Conservation (phyloP, 2,329 filamentous ascomycete genomes). For the Trichophyton benhamiae region DNA sequence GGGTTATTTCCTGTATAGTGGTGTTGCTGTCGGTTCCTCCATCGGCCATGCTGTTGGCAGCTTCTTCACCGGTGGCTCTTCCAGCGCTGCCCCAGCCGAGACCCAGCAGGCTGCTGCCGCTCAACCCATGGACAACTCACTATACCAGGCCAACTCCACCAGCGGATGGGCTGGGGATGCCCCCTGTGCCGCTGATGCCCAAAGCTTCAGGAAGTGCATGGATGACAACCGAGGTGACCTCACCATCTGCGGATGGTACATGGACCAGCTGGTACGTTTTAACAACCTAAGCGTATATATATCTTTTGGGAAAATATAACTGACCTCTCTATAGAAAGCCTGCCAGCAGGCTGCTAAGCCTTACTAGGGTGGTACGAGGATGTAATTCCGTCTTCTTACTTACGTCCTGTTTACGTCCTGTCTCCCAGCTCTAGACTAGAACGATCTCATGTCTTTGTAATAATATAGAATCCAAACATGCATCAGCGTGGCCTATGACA, state of each 20-base stretch:
- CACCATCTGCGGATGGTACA: constrained; percentile 94
- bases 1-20: constrained; percentile 43
- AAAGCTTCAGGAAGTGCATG: constrained; percentile 88
- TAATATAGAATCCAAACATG: not conserved
- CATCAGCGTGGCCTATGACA: not conserved
- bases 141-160: constrained; percentile 39
- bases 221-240: constrained; percentile 89
- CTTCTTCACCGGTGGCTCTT: constrained; percentile 66
- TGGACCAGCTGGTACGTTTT: constrained; percentile 65
- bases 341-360: constrained; percentile 66
- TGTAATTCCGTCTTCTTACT: not conserved
- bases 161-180: constrained; percentile 30
- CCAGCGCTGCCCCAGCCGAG: constrained; percentile 42
- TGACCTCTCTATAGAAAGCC: constrained; percentile 47
- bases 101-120: constrained; percentile 43
- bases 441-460: constrained; percentile 2
- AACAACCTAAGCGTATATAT: constrained; percentile 1
- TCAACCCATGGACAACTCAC: constrained; percentile 38
- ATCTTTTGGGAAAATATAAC: not conserved
- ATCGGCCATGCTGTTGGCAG: constrained; percentile 91
- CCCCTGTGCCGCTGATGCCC: constrained; percentile 69
- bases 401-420: not conserved
- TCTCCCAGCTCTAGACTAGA: not conserved
- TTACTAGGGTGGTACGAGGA: constrained; percentile 41
- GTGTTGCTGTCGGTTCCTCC: constrained; percentile 90